Conservation (phyloP, 1,284 basidiomycete genomes). For the Neonothopanus nambi region DNA sequence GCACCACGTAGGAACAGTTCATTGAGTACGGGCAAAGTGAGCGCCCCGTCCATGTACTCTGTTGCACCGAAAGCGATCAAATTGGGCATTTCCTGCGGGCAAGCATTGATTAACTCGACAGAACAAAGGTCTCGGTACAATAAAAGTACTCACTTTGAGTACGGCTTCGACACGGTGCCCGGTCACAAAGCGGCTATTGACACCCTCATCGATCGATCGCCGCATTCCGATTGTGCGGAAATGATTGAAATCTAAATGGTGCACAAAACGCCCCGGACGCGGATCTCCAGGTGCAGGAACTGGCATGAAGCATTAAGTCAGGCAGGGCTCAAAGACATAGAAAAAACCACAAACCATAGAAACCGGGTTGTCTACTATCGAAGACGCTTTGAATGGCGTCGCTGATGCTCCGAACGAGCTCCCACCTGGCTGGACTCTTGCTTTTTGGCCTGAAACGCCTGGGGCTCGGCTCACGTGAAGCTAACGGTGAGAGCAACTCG, state of each 20-base stretch:
- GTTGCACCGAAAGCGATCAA: constrained; percentile 86
- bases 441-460: constrained; percentile 70
- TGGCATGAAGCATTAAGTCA: constrained; percentile 30
- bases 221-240: constrained; percentile 95
- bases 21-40: constrained; percentile 78
- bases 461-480: constrained; percentile 79
- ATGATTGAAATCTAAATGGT: constrained; percentile 87
- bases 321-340: constrained; percentile 2
- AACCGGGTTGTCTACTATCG: constrained; percentile 58
- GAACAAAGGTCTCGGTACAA: constrained; percentile 17
- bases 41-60: constrained; percentile 93
- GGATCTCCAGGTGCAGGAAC: constrained; percentile 74
- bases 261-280: constrained; percentile 74
- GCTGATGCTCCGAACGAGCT: constrained; percentile 71
- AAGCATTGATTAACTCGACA: constrained; percentile 1
- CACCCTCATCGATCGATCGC: constrained; percentile 87
- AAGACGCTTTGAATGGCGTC: constrained; percentile 71
- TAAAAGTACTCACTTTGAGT: constrained; percentile 61
- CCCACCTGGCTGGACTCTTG: constrained; percentile 79
- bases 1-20: constrained; percentile 85
- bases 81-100: constrained; percentile 77
- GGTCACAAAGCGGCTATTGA: constrained; percentile 91
- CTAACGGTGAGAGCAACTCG: constrained; percentile 73
- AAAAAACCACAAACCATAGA: constrained; percentile 61
- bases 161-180: constrained; percentile 81